Evolutionary conservation across 148 eudicot species (phyloP).

Genomic region (Gaultheria prostrata): DNA sequence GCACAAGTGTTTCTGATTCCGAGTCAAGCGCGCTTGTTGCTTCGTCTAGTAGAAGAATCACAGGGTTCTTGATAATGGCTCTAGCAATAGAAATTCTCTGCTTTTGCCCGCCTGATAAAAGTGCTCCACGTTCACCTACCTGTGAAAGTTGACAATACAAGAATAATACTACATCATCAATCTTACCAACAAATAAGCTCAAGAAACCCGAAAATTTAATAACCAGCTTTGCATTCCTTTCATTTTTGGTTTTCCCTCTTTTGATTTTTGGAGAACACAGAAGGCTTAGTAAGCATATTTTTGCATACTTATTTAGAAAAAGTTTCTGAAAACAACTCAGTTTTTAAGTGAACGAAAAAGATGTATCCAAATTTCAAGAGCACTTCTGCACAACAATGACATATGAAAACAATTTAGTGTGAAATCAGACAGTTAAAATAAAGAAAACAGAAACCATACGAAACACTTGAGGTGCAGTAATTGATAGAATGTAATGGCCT

Average conservation of each 20-base stretch:
- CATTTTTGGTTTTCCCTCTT: background rate
- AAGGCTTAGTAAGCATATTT: background rate
- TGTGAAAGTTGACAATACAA: conserved; percentile 17
- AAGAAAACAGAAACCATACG: background rate
- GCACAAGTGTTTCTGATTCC: background rate
- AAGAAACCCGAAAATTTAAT: background rate
- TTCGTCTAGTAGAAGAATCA: conserved; percentile 86
- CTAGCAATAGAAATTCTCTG: conserved; percentile 91
- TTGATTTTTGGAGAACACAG: background rate
- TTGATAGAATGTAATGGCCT: background rate
- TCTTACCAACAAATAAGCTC: background rate
- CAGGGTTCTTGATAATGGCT: conserved; percentile 83
- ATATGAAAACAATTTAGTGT: background rate
- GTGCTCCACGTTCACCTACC: conserved; percentile 92
- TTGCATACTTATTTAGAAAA: background rate
- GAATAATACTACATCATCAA: background rate
- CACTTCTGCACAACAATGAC: background rate
- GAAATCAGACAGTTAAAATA: background rate
- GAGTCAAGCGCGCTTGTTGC: conserved; percentile 95
- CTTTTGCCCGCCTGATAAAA: conserved; percentile 93
- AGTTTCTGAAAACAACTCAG: background rate
- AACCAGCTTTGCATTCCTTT: background rate
- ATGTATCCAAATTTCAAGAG: background rate
- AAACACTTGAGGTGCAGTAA: background rate
- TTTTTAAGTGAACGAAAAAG: background rate